Percentiles rank a stretch among this genome's conserved stretches.
Conservation (phyloP, 306 rosid species). For the Begonia peltatifolia region DNA sequence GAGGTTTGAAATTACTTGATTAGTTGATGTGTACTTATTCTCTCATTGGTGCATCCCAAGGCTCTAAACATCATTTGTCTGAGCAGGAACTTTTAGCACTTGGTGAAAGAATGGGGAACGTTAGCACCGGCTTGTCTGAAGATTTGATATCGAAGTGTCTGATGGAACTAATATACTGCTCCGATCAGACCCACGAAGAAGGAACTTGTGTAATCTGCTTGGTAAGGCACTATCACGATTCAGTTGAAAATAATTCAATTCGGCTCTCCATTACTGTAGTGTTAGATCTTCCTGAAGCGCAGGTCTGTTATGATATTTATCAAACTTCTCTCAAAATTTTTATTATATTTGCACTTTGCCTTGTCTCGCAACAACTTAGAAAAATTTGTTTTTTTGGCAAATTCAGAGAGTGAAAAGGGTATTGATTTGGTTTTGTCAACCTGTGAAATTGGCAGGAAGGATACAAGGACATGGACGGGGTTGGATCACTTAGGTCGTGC, state of each 20-base stretch:
- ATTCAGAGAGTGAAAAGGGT: neutral
- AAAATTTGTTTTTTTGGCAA: no score
- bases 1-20: constrained; percentile 32
- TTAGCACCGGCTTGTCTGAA: constrained; percentile 67
- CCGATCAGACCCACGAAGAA: constrained; percentile 61
- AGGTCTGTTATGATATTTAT: neutral
- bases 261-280: no score
- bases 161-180: constrained; percentile 62
- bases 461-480: constrained; percentile 73
- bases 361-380: no score
- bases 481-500: constrained; percentile 50
- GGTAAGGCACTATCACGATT: constrained; percentile 19
- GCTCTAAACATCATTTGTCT: constrained; percentile 4
- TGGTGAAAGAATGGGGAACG: constrained; percentile 73
- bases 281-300: no score
- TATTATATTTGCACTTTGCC: no score
- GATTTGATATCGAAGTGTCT: constrained; percentile 49
- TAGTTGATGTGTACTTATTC: no score
- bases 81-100: constrained; percentile 71
- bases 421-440: neutral
- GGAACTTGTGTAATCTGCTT: constrained; percentile 60
- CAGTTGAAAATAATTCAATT: no score
- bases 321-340: neutral
- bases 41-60: no score
- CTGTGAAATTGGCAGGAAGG: constrained; percentile 44